Conservation (phyloP, 1,284 basidiomycete species). For the Cryptococcus sp. region DNA sequence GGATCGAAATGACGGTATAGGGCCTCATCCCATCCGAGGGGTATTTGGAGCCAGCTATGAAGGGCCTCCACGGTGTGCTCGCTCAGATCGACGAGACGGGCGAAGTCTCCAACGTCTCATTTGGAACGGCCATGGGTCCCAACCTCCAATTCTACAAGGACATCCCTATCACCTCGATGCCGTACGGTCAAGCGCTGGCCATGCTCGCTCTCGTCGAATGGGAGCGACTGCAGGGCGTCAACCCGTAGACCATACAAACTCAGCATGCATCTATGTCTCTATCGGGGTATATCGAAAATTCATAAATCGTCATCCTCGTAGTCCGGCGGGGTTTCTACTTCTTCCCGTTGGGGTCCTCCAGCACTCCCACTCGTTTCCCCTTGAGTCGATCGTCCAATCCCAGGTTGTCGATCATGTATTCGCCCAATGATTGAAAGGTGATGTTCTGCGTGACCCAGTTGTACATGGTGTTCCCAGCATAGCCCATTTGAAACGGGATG, state of each 20-base stretch:
- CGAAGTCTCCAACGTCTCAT: slow-evolving; percentile 55
- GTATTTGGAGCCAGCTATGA: slow-evolving; percentile 51
- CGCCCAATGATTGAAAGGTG: slow-evolving; percentile 6
- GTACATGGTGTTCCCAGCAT: slow-evolving; percentile 8
- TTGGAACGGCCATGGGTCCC: slow-evolving; percentile 58
- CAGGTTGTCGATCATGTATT: slow-evolving; percentile 9
- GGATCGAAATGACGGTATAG: slow-evolving; percentile 2
- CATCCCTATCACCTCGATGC: slow-evolving; percentile 59
- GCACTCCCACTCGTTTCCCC: slow-evolving; percentile 6
- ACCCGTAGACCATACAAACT: too few species aligned
- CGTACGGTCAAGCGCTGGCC: slow-evolving; percentile 60
- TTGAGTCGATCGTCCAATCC: background rate
- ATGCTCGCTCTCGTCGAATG: slow-evolving; percentile 46
- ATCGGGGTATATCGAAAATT: too few species aligned
- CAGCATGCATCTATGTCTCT: too few species aligned
- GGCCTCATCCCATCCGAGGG: slow-evolving; percentile 44
- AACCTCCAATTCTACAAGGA: slow-evolving; percentile 56
- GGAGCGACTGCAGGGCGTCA: slow-evolving; percentile 25
- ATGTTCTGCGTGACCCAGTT: slow-evolving; percentile 6
- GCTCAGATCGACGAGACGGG: slow-evolving; percentile 54
- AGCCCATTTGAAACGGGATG: slow-evolving; percentile 5
- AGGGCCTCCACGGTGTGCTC: slow-evolving; percentile 55
- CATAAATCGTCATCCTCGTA: too few species aligned
- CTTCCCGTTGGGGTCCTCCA: slow-evolving; percentile 6
- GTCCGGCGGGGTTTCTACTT: background rate